A percentile compares a stretch with the other conserved stretches of the same genome.
These are phyloP conservation scores for Graphilbum fragrans DNA, from an alignment of 2,329 filamentous ascomycete species.

Conservation along the genomic window DNA sequence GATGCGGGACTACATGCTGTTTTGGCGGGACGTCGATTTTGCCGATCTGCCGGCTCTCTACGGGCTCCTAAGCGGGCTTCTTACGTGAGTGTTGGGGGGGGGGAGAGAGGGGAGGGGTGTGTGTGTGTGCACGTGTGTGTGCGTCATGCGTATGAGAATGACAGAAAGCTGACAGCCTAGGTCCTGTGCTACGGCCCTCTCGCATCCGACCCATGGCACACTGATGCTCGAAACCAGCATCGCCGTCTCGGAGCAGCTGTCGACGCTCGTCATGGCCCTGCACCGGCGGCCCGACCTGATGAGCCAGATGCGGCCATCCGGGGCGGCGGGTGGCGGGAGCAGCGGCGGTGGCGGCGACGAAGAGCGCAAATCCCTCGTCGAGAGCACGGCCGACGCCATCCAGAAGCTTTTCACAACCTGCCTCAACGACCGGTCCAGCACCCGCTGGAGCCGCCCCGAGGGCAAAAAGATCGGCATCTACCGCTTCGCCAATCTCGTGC, in stretches of 20 bases:
- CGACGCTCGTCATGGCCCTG: constrained; percentile 71
- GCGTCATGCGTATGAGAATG: not conserved
- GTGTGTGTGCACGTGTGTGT: not conserved
- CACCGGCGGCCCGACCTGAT: constrained; percentile 71
- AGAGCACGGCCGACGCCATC: constrained; percentile 78
- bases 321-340: constrained; percentile 21
- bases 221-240: constrained; percentile 77
- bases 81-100: constrained; percentile 6
- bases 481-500: constrained; percentile 78
- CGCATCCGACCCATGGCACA: constrained; percentile 65
- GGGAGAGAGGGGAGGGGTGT: too few species aligned
- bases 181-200: constrained; percentile 71
- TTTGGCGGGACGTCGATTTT: constrained; percentile 69
- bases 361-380: constrained; percentile 66
- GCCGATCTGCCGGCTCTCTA: constrained; percentile 66
- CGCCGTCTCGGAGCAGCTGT: constrained; percentile 67
- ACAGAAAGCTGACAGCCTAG: constrained; percentile 26
- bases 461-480: constrained; percentile 78
- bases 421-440: constrained; percentile 64
- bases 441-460: constrained; percentile 55
- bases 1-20: constrained; percentile 68
- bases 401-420: constrained; percentile 87
- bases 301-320: constrained; percentile 38
- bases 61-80: constrained; percentile 55
- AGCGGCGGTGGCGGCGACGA: constrained; percentile 49